Evolutionary conservation across 176 grass and related monocot genomes (phyloP).

Genomic region (Aegilops speltoides): DNA sequence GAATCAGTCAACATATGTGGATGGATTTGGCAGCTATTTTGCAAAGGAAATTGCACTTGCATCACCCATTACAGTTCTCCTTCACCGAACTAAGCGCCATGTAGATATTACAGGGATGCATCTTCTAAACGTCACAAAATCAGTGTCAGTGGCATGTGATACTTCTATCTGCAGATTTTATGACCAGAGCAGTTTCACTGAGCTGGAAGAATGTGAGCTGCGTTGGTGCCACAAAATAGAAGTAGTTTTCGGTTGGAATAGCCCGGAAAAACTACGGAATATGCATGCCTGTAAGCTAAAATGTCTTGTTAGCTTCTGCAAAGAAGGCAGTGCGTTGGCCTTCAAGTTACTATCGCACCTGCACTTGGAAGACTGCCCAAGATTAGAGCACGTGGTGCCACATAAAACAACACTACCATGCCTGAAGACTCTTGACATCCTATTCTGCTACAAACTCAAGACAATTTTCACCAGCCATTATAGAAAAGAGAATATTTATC

Average conservation of each 20-base stretch:
- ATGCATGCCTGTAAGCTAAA: not conserved
- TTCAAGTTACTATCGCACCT: slow-evolving; percentile 17
- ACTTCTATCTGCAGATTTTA: not conserved
- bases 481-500: rapidly evolving
- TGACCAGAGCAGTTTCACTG: too few relatives aligned
- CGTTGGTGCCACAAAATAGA: not conserved
- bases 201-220: slow-evolving; percentile 9
- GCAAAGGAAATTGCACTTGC: not conserved
- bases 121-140: not conserved
- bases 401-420: rapidly evolving
- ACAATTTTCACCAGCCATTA: not conserved
- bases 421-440: slow-evolving; percentile 3
- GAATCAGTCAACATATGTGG: not conserved
- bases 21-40: rapidly evolving
- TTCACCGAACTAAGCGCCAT: not conserved
- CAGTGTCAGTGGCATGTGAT: not conserved
- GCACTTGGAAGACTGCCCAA: slow-evolving; percentile 25
- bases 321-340: too few relatives aligned
- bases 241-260: too few relatives aligned
- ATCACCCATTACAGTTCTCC: not conserved
- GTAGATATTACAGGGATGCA: not conserved
- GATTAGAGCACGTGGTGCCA: not conserved
- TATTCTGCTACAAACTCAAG: slow-evolving; percentile 27
- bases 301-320: not conserved
- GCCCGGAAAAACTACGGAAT: not conserved